Conservation (phyloP, 768 basidiomycete species). For the Antrodiella citrinella region DNA sequence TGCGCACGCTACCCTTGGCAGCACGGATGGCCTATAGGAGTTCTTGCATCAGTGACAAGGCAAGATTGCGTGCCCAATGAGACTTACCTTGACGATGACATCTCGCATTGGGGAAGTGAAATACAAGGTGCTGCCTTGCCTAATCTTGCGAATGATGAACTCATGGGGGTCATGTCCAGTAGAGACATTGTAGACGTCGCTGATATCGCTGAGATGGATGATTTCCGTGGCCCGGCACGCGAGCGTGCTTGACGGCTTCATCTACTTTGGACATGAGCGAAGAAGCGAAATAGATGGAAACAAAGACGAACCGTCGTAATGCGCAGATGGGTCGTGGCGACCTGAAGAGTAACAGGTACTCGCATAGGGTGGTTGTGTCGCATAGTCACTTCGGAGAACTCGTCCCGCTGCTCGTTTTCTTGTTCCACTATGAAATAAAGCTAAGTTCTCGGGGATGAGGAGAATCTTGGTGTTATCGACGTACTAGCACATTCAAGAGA, state of each 20-base stretch:
- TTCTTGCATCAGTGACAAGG: neutral
- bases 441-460: too few relatives aligned
- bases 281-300: slow-evolving; percentile 6
- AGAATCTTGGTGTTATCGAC: too few relatives aligned
- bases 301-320: slow-evolving; percentile 70
- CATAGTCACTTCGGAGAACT: slow-evolving; percentile 60
- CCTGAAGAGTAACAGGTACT: slow-evolving; percentile 61
- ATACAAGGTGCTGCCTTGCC: slow-evolving; percentile 65
- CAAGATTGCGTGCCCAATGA: neutral
- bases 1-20: slow-evolving; percentile 66
- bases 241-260: slow-evolving; percentile 60
- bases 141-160: slow-evolving; percentile 71
- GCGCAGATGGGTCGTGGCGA: slow-evolving; percentile 64
- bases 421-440: slow-evolving; percentile 45
- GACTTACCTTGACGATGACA: slow-evolving; percentile 59
- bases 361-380: slow-evolving; percentile 57
- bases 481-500: slow-evolving; percentile 49
- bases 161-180: slow-evolving; percentile 71
- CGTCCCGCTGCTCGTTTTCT: slow-evolving; percentile 49
- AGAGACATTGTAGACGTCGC: slow-evolving; percentile 79
- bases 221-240: slow-evolving; percentile 78
- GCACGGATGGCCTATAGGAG: slow-evolving; percentile 52
- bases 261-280: slow-evolving; percentile 25
- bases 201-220: slow-evolving; percentile 70
- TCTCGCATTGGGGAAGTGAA: slow-evolving; percentile 70